These are phyloP conservation scores for Penicillium pulvis DNA, from an alignment of 495 filamentous ascomycete genomes.

Conservation along the genomic window DNA sequence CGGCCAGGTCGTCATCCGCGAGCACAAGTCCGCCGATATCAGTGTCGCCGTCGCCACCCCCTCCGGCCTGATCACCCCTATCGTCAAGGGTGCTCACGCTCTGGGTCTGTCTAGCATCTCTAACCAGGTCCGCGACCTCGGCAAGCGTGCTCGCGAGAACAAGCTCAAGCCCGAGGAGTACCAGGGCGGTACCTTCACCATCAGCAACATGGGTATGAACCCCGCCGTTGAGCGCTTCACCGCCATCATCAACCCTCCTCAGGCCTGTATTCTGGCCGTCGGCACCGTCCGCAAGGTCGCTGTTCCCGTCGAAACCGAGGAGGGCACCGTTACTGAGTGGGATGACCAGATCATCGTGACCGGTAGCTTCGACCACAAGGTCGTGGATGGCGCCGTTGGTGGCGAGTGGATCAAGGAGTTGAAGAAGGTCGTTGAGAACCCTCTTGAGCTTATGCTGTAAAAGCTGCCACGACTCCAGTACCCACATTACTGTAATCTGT, in stretches of 20 bases:
- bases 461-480: conserved; percentile 3
- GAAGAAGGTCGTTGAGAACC: conserved; percentile 97
- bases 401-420: conserved; percentile 96
- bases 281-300: conserved; percentile 95
- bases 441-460: conserved; percentile 89
- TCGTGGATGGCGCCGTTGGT: conserved; percentile 89
- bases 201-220: conserved; percentile 99
- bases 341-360: conserved; percentile 96
- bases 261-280: conserved; percentile 93
- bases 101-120: conserved; percentile 88
- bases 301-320: conserved; percentile 80
- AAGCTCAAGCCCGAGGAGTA: conserved; percentile 99
- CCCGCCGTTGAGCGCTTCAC: conserved; percentile 93
- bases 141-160: conserved; percentile 91
- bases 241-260: conserved; percentile 99
- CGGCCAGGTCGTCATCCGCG: conserved; percentile 78
- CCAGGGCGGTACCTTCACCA: conserved; percentile 98
- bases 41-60: conserved; percentile 94
- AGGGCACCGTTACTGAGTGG: conserved; percentile 83
- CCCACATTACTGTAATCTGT: conserved; percentile 41
- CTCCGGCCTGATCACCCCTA: conserved; percentile 93
- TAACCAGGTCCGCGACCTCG: conserved; percentile 86
- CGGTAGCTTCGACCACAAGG: conserved; percentile 96
- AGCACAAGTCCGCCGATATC: conserved; percentile 90
- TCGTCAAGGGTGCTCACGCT: conserved; percentile 83